phyloP scores from a whole-genome alignment of 2,329 filamentous ascomycete species.

The Ophiostoma angusticollis region DNA sequence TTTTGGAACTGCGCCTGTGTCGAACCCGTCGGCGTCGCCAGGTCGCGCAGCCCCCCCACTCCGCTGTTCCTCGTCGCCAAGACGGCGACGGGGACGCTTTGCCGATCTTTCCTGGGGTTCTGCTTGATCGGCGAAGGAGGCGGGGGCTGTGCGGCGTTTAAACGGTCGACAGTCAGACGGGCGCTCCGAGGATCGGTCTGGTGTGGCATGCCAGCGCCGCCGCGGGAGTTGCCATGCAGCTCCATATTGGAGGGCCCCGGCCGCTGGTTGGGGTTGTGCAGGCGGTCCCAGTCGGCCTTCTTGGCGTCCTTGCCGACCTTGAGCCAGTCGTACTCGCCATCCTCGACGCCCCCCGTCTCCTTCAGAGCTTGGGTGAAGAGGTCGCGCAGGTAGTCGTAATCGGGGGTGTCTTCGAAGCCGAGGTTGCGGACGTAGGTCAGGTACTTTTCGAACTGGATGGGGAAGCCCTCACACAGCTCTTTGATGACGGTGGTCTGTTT shows the following conservation, averaged over 20 bases:
- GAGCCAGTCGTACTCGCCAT: conserved; percentile 99
- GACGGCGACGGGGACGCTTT: conserved; percentile 63
- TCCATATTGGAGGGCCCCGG: conserved; percentile 78
- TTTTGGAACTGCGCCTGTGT: conserved; percentile 95
- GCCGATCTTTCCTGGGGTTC: conserved; percentile 61
- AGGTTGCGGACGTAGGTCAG: conserved; percentile 94
- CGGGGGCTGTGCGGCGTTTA: conserved; percentile 87
- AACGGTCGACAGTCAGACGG: conserved; percentile 67
- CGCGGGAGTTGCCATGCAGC: conserved; percentile 60
- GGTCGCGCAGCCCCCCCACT: conserved; percentile 59
- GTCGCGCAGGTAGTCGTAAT: conserved; percentile 95
- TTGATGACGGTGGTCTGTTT: conserved; percentile 97
- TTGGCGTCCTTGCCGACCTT: conserved; percentile 74
- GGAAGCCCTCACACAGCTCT: conserved; percentile 91
- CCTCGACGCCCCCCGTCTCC: conserved; percentile 86
- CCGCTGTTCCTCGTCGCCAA: conserved; percentile 65
- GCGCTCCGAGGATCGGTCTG: conserved; percentile 40
- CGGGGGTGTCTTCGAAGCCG: conserved; percentile 94
- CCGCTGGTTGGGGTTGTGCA: conserved; percentile 65
- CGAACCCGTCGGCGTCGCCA: conserved; percentile 74
- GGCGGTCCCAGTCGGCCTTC: conserved; percentile 71
- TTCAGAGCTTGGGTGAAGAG: conserved; percentile 94
- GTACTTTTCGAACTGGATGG: conserved; percentile 96
- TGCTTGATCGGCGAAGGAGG: conserved; percentile 74
- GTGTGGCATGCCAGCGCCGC: conserved; percentile 51